Conservation (phyloP, 2,329 filamentous ascomycete species). For the Fusarium succisae region DNA sequence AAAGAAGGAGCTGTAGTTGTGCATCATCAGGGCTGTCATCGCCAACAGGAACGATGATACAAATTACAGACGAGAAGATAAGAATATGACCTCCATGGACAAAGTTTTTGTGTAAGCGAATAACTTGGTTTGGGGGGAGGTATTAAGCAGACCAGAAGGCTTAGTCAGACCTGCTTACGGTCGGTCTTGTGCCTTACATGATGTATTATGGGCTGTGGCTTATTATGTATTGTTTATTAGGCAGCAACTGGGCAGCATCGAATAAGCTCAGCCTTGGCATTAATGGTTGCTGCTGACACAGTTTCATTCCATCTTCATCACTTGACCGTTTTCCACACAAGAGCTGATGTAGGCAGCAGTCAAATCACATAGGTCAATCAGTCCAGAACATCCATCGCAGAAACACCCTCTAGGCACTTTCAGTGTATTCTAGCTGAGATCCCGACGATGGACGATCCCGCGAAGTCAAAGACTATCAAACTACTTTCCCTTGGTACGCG, state of each 20-base stretch:
- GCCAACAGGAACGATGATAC: fast-evolving
- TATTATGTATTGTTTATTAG: too few relatives aligned
- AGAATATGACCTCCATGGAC: neutral
- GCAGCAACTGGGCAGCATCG: neutral
- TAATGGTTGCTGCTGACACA: fast-evolving
- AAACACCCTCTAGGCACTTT: fast-evolving
- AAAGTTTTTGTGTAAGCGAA: too few relatives aligned
- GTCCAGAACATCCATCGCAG: fast-evolving
- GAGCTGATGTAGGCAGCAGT: too few relatives aligned
- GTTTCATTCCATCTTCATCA: too few relatives aligned
- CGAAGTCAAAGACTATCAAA: fast-evolving
- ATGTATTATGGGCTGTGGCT: too few relatives aligned
- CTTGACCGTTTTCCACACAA: too few relatives aligned
- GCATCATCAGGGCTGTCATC: neutral
- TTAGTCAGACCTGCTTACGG: too few relatives aligned
- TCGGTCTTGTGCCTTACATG: too few relatives aligned
- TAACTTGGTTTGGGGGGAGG: too few relatives aligned
- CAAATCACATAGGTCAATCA: neutral
- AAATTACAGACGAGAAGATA: neutral
- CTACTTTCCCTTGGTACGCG: neutral
- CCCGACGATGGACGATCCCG: fast-evolving
- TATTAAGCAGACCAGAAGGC: too few relatives aligned
- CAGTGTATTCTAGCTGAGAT: fast-evolving
- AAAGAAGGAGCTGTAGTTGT: neutral
- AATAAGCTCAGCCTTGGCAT: neutral